Evolutionary conservation across 176 grass and related monocot genomes (phyloP).

Genomic region (Zizania latifolia): DNA sequence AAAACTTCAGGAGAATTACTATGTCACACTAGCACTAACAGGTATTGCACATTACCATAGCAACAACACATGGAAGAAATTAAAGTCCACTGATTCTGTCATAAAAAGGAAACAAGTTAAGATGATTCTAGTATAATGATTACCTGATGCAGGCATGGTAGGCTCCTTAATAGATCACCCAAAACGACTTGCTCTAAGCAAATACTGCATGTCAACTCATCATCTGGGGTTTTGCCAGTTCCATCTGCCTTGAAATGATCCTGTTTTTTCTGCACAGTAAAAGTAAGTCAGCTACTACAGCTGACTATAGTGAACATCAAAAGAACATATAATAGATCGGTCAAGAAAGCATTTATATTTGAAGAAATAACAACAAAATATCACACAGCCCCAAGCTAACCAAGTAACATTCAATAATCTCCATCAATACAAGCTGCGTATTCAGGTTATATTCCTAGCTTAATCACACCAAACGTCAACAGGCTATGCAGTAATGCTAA

Average conservation of each 20-base stretch:
- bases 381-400: background rate
- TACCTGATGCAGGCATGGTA: constrained; percentile 98
- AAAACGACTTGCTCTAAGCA: constrained; percentile 87
- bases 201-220: constrained; percentile 89
- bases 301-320: background rate
- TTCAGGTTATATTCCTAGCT: background rate
- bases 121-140: background rate
- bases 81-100: background rate
- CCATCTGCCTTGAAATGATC: constrained; percentile 43
- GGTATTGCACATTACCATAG: background rate
- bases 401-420: constrained; percentile 2
- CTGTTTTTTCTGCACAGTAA: constrained; percentile 56
- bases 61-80: background rate
- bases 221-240: constrained; percentile 46
- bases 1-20: background rate
- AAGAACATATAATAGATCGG: too few species aligned
- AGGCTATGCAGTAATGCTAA: background rate
- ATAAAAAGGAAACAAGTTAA: constrained; percentile 12
- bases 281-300: background rate
- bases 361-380: constrained; percentile 7
- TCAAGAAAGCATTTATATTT: background rate
- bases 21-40: background rate
- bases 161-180: constrained; percentile 74
- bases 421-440: background rate
- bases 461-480: constrained; percentile 8